Evolutionary conservation across 1,284 basidiomycete genomes (phyloP), one percentile per base, ranked within the genome.

Genomic region (Fomitopsis pinicola): DNA sequence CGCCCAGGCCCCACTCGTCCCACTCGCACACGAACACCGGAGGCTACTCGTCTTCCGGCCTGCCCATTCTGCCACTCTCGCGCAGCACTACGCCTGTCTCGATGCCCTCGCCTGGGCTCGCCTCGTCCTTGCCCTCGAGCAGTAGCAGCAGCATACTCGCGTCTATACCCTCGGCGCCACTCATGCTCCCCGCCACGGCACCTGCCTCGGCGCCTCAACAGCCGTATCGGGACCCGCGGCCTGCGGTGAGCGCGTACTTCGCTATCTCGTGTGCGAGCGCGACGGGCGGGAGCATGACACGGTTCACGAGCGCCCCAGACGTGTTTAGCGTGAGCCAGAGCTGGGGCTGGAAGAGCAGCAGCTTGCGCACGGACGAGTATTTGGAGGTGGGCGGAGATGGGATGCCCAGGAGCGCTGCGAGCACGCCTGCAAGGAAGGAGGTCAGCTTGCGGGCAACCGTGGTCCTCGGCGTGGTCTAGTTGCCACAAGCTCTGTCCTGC

Each of bases 291-390:
- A 89, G 88, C 26, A 80, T 95, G 68, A 95, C 93, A 52, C 82
- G 88, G 53, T 97, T 97, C 72, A 84, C 86, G 61, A 94, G 91
- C 63, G 86, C 89, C 0, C 95, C 95, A 1, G 95, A 97, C 72
- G 82, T 85, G 54, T 97, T 98, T 71, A 82, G 87, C 26, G 81
- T 95, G 53, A 83, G 83, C 64, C 87, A 89, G 76, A 90, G 89
- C 68, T 91, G 89, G 89, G 89, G 89, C 1, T 92, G 89, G 89
- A 92, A 91, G 76, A 85, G 84, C 63, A 86, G 86, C 70, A 85
- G 85, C 38, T 68, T 88, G 67, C 74, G 81, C 67, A 82, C 80
- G 58, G 87, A 85, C 67, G 84, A 84, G 69, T 83, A 82, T 62
- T 72, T 83, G 44, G 81, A 87, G 59, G 73, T 85, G 8, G 82